A percentile compares a stretch with the other conserved stretches of the same genome.
Evolutionary conservation across 176 grass and related monocot species (phyloP).

Genomic region (Chrysopogon serrulatus): DNA sequence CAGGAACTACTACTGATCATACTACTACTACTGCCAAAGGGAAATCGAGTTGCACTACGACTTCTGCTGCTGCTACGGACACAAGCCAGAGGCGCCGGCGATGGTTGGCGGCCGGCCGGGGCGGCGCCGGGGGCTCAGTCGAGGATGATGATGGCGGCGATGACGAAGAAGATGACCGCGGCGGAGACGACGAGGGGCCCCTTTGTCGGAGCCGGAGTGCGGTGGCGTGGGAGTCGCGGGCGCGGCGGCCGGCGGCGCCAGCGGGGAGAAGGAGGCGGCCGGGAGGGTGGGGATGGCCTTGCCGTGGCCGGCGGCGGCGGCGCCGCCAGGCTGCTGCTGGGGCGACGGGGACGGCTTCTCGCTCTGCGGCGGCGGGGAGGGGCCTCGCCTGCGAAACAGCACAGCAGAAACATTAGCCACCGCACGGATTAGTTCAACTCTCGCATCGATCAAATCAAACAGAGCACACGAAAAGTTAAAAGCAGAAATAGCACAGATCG

Average conservation of each 20-base stretch:
- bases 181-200: neutral
- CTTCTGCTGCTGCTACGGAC: neutral
- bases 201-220: neutral
- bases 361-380: neutral
- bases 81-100: constrained; percentile 8
- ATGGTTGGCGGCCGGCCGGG: neutral
- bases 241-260: neutral
- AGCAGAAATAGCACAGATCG: no score
- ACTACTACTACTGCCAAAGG: neutral
- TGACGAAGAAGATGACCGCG: neutral
- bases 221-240: neutral
- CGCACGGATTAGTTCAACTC: neutral
- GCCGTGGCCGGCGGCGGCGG: neutral
- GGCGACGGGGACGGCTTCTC: constrained; percentile 1
- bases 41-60: neutral
- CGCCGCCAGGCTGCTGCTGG: neutral
- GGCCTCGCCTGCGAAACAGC: neutral
- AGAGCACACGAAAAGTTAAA: neutral
- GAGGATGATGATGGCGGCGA: neutral
- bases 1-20: neutral
- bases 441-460: neutral
- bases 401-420: neutral
- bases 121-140: neutral
- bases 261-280: neutral
- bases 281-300: neutral